Conservation (phyloP, 2,329 filamentous ascomycete genomes). For the Phaeosphaeria sp. region DNA sequence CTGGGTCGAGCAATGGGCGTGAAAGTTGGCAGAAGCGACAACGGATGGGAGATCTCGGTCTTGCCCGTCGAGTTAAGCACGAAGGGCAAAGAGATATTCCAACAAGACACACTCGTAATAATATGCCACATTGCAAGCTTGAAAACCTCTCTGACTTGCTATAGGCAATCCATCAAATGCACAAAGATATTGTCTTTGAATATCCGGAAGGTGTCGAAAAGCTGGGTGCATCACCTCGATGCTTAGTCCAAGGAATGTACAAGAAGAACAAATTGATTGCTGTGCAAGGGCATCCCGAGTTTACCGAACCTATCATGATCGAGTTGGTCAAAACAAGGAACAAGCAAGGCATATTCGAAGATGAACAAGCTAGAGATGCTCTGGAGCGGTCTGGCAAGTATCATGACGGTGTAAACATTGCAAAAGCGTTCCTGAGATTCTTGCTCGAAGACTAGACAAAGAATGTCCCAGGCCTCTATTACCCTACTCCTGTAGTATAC, state of each 20-base stretch:
- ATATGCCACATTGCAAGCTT: slow-evolving; percentile 7
- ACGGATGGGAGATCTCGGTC: slow-evolving; percentile 84
- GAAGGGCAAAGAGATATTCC: slow-evolving; percentile 75
- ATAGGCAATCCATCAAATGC: slow-evolving; percentile 82
- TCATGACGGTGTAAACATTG: slow-evolving; percentile 83
- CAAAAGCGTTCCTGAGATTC: slow-evolving; percentile 77
- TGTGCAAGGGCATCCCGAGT: slow-evolving; percentile 88
- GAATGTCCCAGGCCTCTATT: neutral
- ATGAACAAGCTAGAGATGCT: slow-evolving; percentile 72
- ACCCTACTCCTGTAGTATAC: neutral
- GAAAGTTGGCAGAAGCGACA: slow-evolving; percentile 69
- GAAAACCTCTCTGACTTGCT: neutral
- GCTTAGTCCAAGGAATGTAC: slow-evolving; percentile 83
- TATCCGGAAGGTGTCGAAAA: slow-evolving; percentile 67
- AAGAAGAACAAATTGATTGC: slow-evolving; percentile 70
- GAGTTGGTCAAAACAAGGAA: slow-evolving; percentile 72
- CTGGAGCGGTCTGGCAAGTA: slow-evolving; percentile 68
- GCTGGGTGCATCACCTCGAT: slow-evolving; percentile 70
- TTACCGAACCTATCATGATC: slow-evolving; percentile 72
- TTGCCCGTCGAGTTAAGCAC: slow-evolving; percentile 70
- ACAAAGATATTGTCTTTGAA: slow-evolving; percentile 74
- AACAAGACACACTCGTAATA: slow-evolving; percentile 66
- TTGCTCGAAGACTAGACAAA: slow-evolving; percentile 61
- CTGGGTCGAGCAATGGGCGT: slow-evolving; percentile 74
- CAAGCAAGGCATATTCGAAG: slow-evolving; percentile 70